Conservation (phyloP, 179 eudicot species). For the Silene coronaria region DNA sequence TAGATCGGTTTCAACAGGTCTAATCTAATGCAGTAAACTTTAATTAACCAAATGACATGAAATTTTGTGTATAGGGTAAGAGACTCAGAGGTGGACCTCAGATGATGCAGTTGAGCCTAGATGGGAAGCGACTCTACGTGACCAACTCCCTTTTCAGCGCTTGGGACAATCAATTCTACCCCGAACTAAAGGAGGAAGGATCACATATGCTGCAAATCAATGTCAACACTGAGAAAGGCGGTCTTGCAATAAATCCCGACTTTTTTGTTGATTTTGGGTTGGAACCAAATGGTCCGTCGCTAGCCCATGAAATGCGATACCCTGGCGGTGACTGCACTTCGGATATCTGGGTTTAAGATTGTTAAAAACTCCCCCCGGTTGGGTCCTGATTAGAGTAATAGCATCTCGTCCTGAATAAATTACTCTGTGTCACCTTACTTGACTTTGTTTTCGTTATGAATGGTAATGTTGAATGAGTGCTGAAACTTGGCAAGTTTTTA, state of each 20-base stretch:
- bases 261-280: slow-evolving; percentile 86
- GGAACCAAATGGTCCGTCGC: slow-evolving; percentile 88
- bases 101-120: slow-evolving; percentile 93
- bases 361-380: neutral
- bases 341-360: slow-evolving; percentile 71
- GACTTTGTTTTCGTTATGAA: neutral
- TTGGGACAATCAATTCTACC: slow-evolving; percentile 94
- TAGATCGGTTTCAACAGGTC: no score
- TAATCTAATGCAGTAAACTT: neutral
- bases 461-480: neutral
- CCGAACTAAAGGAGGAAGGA: slow-evolving; percentile 72
- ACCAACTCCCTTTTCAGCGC: slow-evolving; percentile 90
- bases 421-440: neutral
- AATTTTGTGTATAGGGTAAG: slow-evolving; percentile 44
- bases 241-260: slow-evolving; percentile 63
- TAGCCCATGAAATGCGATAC: slow-evolving; percentile 96
- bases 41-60: neutral
- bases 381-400: neutral
- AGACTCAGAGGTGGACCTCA: slow-evolving; percentile 92
- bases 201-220: slow-evolving; percentile 87
- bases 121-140: slow-evolving; percentile 81
- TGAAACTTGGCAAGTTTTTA: no score
- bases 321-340: slow-evolving; percentile 99
- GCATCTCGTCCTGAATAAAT: slow-evolving; percentile 3
- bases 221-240: slow-evolving; percentile 79